Base-by-base conservation (phyloP, 164 flowering plant genomes). In the Piper longum region DNA sequence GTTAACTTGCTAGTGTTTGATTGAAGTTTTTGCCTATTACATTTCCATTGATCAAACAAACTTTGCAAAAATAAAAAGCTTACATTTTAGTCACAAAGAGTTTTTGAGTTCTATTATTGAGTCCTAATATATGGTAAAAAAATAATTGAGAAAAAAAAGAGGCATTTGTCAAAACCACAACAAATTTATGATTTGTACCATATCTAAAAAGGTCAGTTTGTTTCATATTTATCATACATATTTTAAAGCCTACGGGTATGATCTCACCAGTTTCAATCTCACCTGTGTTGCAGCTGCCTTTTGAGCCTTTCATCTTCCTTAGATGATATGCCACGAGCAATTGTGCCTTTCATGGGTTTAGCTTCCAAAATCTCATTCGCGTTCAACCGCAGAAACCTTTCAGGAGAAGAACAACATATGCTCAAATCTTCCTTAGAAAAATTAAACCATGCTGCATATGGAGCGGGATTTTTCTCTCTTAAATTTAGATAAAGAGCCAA, bases 361-460 rank as follows among this genome's bases (percentile, higher is more conserved):
- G 99, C 99, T 77, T 93, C 99, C 72, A 93, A 63, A 57, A 78
- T 62, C 39, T 85, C 92, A 62, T 78, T 58, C 63, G 77, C 72
- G 72, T 93, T 89, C 78, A 90, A 70, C 19, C 72, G 79, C 42
- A 93, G 72, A 68, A 93, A 93, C 70, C 99, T 79, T 81, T 93
- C 99, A 43, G 99, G 99, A 8, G 99, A 93, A 67, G 99, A 93
- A 72, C 82, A 85, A 69, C 99, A 93, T 41, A 93, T 79, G 69
- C 77, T 71, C 56, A 93, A 63, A 61, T 84, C 71, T 67, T 87
- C 85, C 66, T 75, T 76, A 6, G 91, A 69, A 74, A 93, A 93
- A 77, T 82, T 88, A 63, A 93, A 82, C 96, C 97, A 93, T 0
- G 99, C 92, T 54, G 99, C 96, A 77, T 90, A 90, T n/a, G 99